Evolutionary conservation across 129 eudicot genomes (phyloP).

Genomic region (Artemisia argyi): DNA sequence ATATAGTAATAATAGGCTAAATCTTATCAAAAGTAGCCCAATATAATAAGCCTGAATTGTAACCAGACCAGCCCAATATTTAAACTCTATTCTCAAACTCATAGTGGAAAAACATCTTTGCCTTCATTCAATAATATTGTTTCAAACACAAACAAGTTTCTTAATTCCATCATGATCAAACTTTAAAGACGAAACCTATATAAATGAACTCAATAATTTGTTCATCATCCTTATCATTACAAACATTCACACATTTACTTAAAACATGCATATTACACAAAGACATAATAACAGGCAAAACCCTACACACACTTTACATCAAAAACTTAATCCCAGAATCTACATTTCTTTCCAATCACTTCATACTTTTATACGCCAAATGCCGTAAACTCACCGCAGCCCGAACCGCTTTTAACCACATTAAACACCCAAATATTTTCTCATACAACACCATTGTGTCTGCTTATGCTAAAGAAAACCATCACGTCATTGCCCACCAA

Average conservation of each 20-base stretch:
- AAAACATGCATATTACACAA: slow-evolving; percentile 53
- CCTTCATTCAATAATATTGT: too few species aligned
- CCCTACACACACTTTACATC: slow-evolving; percentile 55
- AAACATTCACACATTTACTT: slow-evolving; percentile 38
- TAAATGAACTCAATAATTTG: slow-evolving; percentile 57
- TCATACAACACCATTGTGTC: slow-evolving; percentile 70
- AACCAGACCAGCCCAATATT: too few species aligned
- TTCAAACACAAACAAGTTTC: too few species aligned
- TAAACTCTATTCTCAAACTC: too few species aligned
- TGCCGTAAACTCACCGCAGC: slow-evolving; percentile 69
- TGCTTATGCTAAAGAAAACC: slow-evolving; percentile 66
- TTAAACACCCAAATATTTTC: slow-evolving; percentile 59
- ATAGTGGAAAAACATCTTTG: too few species aligned
- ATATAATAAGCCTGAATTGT: too few species aligned
- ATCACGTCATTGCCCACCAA: slow-evolving; percentile 59
- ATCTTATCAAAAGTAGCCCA: too few species aligned
- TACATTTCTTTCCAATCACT: slow-evolving; percentile 70
- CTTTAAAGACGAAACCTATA: not conserved
- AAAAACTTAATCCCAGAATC: slow-evolving; percentile 52
- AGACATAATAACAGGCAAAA: slow-evolving; percentile 50
- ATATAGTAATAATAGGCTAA: too few species aligned
- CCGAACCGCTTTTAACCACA: slow-evolving; percentile 48
- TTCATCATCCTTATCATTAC: slow-evolving; percentile 28
- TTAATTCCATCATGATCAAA: too few species aligned
- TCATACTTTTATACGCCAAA: slow-evolving; percentile 84